These are phyloP conservation scores for Eucalyptus erythrocorys DNA, from an alignment of 345 rosid genomes.

Conservation along the genomic window DNA sequence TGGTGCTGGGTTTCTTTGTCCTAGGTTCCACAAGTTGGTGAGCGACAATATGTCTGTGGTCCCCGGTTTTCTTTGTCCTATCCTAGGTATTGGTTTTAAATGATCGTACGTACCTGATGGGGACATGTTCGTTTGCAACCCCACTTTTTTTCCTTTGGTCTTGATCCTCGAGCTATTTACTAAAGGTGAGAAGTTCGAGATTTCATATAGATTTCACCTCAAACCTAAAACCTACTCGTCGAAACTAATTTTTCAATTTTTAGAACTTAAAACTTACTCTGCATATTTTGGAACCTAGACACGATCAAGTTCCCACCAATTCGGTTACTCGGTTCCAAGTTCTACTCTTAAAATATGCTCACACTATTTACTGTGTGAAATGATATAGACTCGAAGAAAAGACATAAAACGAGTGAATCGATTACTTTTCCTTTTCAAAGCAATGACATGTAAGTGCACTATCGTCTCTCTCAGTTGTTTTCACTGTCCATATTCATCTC, in stretches of 20 bases:
- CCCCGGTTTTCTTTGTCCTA: neutral
- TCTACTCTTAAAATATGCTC: no score
- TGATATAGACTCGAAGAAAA: no score
- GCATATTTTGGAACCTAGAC: no score
- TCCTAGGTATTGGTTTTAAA: neutral
- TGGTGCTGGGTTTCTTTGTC: neutral
- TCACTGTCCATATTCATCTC: neutral
- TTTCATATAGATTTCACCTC: no score
- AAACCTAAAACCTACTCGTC: fast-evolving
- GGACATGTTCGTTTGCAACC: neutral
- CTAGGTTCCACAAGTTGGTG: no score
- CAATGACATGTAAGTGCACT: neutral
- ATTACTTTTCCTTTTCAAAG: neutral
- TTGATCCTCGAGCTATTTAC: neutral
- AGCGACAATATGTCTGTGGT: neutral
- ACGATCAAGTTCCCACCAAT: no score
- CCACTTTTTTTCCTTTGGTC: neutral
- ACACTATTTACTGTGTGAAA: no score
- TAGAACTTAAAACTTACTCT: no score
- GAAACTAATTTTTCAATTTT: no score
- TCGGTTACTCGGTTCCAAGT: no score
- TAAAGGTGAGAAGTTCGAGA: no score
- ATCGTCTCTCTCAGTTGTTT: neutral
- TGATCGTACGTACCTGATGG: neutral
- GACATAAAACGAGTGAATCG: neutral